Base-by-base conservation (phyloP, 768 basidiomycete species). In the Calocera cornea region DNA sequence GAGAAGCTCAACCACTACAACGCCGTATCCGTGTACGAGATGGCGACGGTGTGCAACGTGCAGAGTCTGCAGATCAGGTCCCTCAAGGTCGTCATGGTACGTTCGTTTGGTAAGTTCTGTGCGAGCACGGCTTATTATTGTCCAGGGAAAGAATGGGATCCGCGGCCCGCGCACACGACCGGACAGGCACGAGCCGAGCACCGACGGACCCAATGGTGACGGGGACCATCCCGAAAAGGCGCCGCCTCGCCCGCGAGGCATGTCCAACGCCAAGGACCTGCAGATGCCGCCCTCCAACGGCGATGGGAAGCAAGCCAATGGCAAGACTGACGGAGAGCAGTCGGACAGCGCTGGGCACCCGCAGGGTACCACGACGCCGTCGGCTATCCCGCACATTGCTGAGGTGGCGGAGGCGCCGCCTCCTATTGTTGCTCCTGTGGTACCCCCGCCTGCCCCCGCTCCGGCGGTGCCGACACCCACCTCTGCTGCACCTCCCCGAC, bases 1-100 rank as follows among this genome's bases (percentile, higher is more conserved):
- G 86, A 87, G 24, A 84, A 88, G 17, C 77, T 97, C 34, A 89
- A 87, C 34, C 90, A 91, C 72, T 84, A 86, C 33, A 91, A 88
- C 14, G 91, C 90, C 31, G 90, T 95, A 22, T 90, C 89, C 31
- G 89, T 97, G 49, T 97, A 97, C 74, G 94, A 97, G 75, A 93
- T 97, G 11, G 92, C 95, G 10, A 95, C 95, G 1, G 78, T 97
- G 2, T 93, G 92, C 73, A 90, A 86, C 70, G 90, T 89, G 75
- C 84, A 91, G 70, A 89, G 90, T 73, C 79, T 97, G 67, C 94
- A 97, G 73, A 92, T 97, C 71, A 82, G 94, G 87, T 89, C 90
- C 7, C 76, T 91, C 63, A 90, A 89, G 73, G 90, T 89, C 14
- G 88, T 91, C 66, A 90, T 91, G 89, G 88, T 90, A 77, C 38